Conservation (phyloP, 192 early-diverging fungal genomes). For the Rhizophagus clarus region DNA sequence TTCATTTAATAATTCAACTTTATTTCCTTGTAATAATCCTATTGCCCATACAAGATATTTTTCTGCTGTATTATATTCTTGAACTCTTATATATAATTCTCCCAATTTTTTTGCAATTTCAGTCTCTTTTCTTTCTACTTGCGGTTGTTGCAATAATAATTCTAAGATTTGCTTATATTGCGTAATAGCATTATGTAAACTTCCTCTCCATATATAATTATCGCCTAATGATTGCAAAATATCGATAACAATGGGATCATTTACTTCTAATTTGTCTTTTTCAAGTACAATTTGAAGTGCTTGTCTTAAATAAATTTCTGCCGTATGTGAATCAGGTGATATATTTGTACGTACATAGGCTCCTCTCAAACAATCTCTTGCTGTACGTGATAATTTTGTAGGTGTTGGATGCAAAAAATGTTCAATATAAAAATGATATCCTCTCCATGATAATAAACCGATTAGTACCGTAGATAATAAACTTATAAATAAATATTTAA, state of each 20-base stretch:
- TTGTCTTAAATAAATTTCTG: slow-evolving; percentile 45
- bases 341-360: slow-evolving; percentile 60
- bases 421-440: slow-evolving; percentile 56
- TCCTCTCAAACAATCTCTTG: slow-evolving; percentile 50
- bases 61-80: slow-evolving; percentile 43
- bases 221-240: slow-evolving; percentile 34
- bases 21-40: slow-evolving; percentile 22
- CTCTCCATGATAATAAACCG: slow-evolving; percentile 43
- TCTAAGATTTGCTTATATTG: slow-evolving; percentile 40
- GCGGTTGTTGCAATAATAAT: slow-evolving; percentile 43
- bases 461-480: slow-evolving; percentile 38
- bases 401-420: slow-evolving; percentile 50
- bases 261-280: slow-evolving; percentile 29
- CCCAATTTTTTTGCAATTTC: slow-evolving; percentile 41
- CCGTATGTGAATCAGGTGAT: slow-evolving; percentile 43
- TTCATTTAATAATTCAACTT: not conserved
- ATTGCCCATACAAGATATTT: slow-evolving; percentile 53
- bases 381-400: slow-evolving; percentile 36
- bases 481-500: slow-evolving; percentile 36
- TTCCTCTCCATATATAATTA: slow-evolving; percentile 37
- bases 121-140: slow-evolving; percentile 36
- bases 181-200: slow-evolving; percentile 40
- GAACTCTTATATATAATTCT: slow-evolving; percentile 40
- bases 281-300: slow-evolving; percentile 38
- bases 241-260: slow-evolving; percentile 26